These are phyloP conservation scores for Durotheca rogersii DNA, from an alignment of 495 filamentous ascomycete genomes.

Conservation along the genomic window DNA sequence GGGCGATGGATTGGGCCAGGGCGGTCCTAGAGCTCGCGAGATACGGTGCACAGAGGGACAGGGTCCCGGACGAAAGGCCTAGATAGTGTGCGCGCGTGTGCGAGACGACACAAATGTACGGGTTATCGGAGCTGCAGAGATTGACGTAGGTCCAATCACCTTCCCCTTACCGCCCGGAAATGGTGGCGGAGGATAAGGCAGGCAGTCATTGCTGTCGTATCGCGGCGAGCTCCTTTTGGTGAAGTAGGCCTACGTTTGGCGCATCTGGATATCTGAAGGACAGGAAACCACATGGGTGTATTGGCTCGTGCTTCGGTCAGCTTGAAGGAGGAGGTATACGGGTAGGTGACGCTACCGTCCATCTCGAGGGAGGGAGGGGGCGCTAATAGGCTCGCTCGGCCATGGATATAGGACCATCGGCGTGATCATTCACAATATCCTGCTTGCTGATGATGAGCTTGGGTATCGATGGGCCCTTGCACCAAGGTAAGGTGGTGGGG, in stretches of 20 bases:
- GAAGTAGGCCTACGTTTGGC: too few species aligned
- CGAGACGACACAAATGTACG: slow-evolving; percentile 22
- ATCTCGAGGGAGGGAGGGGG: too few species aligned
- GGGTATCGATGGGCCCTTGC: too few species aligned
- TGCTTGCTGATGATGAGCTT: too few species aligned
- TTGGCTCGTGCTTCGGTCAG: slow-evolving; percentile 17
- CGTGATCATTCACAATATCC: too few species aligned
- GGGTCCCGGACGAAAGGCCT: slow-evolving; percentile 16
- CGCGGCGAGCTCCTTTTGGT: too few species aligned
- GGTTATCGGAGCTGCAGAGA: slow-evolving; percentile 30
- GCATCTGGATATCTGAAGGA: slow-evolving; percentile 9
- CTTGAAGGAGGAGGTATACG: too few species aligned
- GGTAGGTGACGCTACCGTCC: too few species aligned
- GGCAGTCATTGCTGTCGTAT: too few species aligned
- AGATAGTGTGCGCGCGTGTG: not conserved
- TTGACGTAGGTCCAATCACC: slow-evolving; percentile 31
- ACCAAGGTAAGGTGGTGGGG: not conserved
- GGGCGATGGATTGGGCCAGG: slow-evolving; percentile 23
- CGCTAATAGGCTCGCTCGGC: slow-evolving; percentile 23
- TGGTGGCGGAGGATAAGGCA: too few species aligned
- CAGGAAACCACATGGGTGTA: slow-evolving; percentile 24
- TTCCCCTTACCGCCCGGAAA: slow-evolving; percentile 15
- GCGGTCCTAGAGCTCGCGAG: slow-evolving; percentile 4
- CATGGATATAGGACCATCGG: too few species aligned
- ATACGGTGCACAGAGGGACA: slow-evolving; percentile 18